Evolutionary conservation across 495 filamentous ascomycete species (phyloP), one percentile per base, ranked within the genome.

Genomic region (Tuber brumale): DNA sequence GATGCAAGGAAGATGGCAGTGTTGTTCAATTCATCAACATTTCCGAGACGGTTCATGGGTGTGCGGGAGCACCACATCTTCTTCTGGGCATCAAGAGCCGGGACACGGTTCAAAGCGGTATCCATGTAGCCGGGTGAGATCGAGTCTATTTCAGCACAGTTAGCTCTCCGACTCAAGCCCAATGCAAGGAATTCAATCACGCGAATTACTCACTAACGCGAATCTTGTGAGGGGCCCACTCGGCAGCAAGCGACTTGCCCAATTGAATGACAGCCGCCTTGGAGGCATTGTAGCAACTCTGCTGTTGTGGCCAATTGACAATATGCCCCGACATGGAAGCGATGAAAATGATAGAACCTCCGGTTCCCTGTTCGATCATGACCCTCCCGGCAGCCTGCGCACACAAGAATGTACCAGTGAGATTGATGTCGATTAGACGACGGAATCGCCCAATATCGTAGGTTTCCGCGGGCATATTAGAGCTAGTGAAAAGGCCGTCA

Each of bases 61-160:
- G 92, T 95, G 69, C 91, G 84, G 16, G 87, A 87, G 72, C 88
- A 89, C 93, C 93, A 97, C 82, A 94, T 90, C 83, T 88, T 89
- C 86, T 93, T 93, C 85, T 94, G 89, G 61, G 89, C 90, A 74
- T 92, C 90, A 43, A 92, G 88, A 51, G 90, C 90, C 69, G 90
- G 90, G 9, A 92, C 90, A 57, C 90, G 89, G 87, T 92, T 92
- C 74, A 92, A 85, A 9, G 89, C 90, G 3, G 91, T 93, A 85
- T 93, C 92, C 91, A 93, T 94, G 84, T 93, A 93, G 45, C 92
- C 92, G 41, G 92, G 92, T 23, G 89, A 91, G 83, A 93, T 93
- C 77, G 87, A 89, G 86, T 94, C 79, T 81, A 75, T 73, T 19
- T 75, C 70, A 75, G 72, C 9, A 66, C 9, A 66, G 57, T 66